Evolutionary conservation across 2,329 filamentous ascomycete species (phyloP), one percentile per base, ranked within the genome.

Genomic region (Microsporum canis): DNA sequence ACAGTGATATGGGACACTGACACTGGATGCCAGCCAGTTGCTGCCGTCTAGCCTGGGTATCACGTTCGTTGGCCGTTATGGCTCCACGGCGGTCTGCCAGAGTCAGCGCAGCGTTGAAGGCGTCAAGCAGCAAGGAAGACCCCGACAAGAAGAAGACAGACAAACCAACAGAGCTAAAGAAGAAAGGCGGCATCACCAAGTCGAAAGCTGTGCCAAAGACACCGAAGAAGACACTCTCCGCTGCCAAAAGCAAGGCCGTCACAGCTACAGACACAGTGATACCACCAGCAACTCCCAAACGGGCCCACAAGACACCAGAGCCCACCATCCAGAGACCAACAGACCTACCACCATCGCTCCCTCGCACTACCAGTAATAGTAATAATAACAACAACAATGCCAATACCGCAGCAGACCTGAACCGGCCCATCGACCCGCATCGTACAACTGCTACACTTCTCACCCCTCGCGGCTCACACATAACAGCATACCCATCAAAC

Each of bases 81-180:
- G 77, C 80, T 43, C 70, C 82, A 8, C 71, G 81, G 64, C 78
- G 81, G 60, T 83, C 81, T 53, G 71, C 78, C 47, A 77, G 81
- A 51, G 72, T 80, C 36, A 73, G 72, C 57, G 69, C 43, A 10
- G 45, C 45, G 45, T 31, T 31, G 45, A 49, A 49, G 45, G 55
- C 67, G 63, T 10, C 60, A 65, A 10, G 62, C 67, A 27, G 65
- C 67, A 57, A 10, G 14, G 38, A 23, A 39, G 8, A 45, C 63
- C 45, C 63, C 41, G 62, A 70, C 51, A 66, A 39, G 67, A 65
- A 53, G 59, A 61, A 45, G 66, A 60, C 29, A 65, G 64, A 43
- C 38, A 31, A 6, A n/a, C 38, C 57, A 7, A 57, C 59, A 31
- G n/a, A n/a, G 55, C 33, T 39, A 38, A 65, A 61, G 60, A 65